Evolutionary conservation across 441 rosid species (phyloP).

Genomic region (Heliophila coronopifolia): DNA sequence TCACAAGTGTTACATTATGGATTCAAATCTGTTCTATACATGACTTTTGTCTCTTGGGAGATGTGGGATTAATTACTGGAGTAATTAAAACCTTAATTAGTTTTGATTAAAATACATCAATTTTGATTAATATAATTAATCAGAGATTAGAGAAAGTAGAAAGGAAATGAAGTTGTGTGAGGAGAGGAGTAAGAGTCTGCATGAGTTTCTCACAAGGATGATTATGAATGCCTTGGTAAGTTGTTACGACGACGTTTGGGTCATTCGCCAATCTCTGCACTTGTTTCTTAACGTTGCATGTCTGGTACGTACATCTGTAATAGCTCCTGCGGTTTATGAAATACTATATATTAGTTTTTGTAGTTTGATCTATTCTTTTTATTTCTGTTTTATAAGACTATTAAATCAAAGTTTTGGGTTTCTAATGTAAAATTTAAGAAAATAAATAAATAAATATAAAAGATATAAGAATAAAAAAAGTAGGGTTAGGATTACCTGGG

Average conservation of each 20-base stretch:
- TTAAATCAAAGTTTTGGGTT: neutral
- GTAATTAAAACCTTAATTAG: conserved; percentile 14
- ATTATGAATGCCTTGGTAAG: conserved; percentile 48
- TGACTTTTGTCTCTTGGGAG: neutral
- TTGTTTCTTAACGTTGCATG: conserved; percentile 59
- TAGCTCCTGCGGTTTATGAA: conserved; percentile 41
- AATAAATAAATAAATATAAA: too few relatives aligned
- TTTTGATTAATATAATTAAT: neutral
- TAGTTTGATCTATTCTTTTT: neutral
- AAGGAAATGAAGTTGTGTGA: conserved; percentile 46
- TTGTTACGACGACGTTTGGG: conserved; percentile 42
- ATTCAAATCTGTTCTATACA: conserved; percentile 10
- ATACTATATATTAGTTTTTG: neutral
- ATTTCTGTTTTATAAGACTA: neutral
- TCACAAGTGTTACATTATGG: neutral
- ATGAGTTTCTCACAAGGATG: conserved; percentile 50
- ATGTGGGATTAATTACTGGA: conserved; percentile 3
- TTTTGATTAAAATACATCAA: conserved; percentile 7
- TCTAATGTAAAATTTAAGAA: too few relatives aligned
- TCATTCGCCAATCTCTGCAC: conserved; percentile 46
- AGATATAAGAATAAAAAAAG: neutral
- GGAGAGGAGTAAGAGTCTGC: conserved; percentile 49
- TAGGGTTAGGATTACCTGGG: conserved; percentile 40
- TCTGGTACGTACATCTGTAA: conserved; percentile 48
- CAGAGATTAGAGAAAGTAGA: conserved; percentile 28